Evolutionary conservation across 345 rosid species (phyloP).

Genomic region (Mallotus nudiflorus): DNA sequence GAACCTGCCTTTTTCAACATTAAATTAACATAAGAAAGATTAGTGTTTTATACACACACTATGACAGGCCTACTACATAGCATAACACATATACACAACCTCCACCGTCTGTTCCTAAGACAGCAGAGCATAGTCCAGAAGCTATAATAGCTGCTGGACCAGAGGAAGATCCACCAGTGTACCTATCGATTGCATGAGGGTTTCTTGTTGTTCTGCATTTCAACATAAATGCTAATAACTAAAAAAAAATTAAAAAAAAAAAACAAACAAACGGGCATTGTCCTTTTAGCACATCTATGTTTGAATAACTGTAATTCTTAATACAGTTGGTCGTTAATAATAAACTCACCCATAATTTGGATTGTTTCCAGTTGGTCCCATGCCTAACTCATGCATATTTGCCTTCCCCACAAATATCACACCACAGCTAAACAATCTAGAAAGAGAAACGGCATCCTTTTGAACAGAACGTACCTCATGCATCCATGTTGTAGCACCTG

Average conservation of each 20-base stretch:
- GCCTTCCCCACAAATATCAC: constrained; percentile 85
- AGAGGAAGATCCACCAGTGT: constrained; percentile 94
- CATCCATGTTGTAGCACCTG: constrained; percentile 89
- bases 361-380: constrained; percentile 95
- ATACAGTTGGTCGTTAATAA: constrained; percentile 8
- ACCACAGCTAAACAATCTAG: constrained; percentile 71
- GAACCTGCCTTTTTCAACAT: constrained; percentile 60
- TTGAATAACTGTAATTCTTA: not conserved
- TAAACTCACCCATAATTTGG: constrained; percentile 77
- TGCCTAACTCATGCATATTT: constrained; percentile 91
- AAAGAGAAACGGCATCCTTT: constrained; percentile 69
- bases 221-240: not conserved
- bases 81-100: constrained; percentile 45
- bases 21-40: constrained; percentile 16
- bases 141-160: constrained; percentile 94
- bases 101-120: constrained; percentile 96
- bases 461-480: constrained; percentile 66
- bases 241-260: not conserved
- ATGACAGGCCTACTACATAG: no score
- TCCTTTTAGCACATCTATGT: not conserved
- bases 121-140: constrained; percentile 88
- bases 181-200: constrained; percentile 79
- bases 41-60: constrained; percentile 7
- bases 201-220: constrained; percentile 82
- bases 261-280: constrained; percentile 7